Conservation (phyloP, 2,329 filamentous ascomycete species). For the Nothopassalora personata region DNA sequence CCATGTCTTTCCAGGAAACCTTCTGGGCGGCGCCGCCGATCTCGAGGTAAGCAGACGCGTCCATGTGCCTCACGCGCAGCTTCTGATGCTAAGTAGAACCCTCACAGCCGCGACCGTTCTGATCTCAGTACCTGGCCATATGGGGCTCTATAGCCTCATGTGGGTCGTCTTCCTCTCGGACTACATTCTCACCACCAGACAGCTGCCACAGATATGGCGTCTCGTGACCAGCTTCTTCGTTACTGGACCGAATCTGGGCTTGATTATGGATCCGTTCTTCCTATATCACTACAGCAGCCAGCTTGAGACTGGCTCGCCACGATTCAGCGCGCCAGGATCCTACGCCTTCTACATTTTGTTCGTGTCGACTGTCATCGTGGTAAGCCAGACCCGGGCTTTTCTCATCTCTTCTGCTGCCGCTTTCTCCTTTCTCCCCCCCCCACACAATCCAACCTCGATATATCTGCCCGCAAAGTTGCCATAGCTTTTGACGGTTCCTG, state of each 20-base stretch:
- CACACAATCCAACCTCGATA: constrained; percentile 49
- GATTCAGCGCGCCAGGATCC: constrained; percentile 71
- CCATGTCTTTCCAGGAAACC: constrained; percentile 22
- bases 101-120: constrained; percentile 60
- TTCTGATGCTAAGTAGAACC: constrained; percentile 57
- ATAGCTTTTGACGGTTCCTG: constrained; percentile 52
- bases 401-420: constrained; percentile 19
- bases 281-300: constrained; percentile 72
- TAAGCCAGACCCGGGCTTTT: constrained; percentile 49
- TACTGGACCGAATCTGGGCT: constrained; percentile 50
- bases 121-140: constrained; percentile 58
- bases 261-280: constrained; percentile 71
- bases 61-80: constrained; percentile 16
- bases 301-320: constrained; percentile 65
- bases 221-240: constrained; percentile 55
- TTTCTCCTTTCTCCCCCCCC: constrained; percentile 16
- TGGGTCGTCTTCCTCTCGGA: constrained; percentile 53
- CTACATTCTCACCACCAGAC: constrained; percentile 43
- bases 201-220: constrained; percentile 58
- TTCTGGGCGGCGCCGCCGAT: constrained; percentile 60
- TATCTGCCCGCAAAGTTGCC: constrained; percentile 50
- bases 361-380: constrained; percentile 64
- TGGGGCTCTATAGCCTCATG: constrained; percentile 48
- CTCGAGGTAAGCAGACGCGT: constrained; percentile 50
- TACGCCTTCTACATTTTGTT: constrained; percentile 76